Percentiles rank a stretch among this genome's conserved stretches.
Evolutionary conservation across 1,284 basidiomycete species (phyloP).

Genomic region (Pseudozyma sp.): DNA sequence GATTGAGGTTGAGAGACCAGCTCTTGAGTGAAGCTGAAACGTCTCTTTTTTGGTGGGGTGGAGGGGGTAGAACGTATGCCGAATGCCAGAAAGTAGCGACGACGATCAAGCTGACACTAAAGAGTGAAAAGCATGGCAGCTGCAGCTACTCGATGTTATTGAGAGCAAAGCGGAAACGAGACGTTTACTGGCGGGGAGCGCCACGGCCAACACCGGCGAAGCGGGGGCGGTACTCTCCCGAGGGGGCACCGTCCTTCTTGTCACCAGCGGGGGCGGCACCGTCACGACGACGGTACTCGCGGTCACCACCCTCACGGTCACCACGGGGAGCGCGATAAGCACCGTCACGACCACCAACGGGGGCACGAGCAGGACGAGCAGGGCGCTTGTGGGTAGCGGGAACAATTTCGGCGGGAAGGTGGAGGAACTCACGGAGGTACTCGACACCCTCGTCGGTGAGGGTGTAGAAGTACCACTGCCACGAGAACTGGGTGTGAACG

Average conservation of each 20-base stretch:
- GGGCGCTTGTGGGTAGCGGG: conserved; percentile 69
- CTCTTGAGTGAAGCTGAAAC: neutral
- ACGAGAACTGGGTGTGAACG: conserved; percentile 89
- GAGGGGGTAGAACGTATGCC: too few relatives aligned
- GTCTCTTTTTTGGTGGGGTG: too few relatives aligned
- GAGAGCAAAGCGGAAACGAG: neutral
- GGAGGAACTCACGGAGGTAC: conserved; percentile 69
- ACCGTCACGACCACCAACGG: conserved; percentile 62
- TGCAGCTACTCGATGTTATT: too few relatives aligned
- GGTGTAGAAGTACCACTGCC: conserved; percentile 71
- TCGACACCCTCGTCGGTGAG: conserved; percentile 69
- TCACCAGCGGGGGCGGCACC: conserved; percentile 52
- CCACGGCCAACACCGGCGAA: conserved; percentile 67
- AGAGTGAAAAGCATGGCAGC: too few relatives aligned
- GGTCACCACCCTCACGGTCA: conserved; percentile 65
- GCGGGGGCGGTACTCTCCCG: conserved; percentile 68
- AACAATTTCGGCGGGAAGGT: conserved; percentile 69
- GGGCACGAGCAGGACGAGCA: conserved; percentile 64
- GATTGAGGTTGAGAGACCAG: conserved; percentile 21
- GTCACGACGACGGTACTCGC: conserved; percentile 67
- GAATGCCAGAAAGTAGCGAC: too few relatives aligned
- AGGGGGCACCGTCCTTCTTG: conserved; percentile 67
- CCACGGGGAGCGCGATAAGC: conserved; percentile 64
- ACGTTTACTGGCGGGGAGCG: conserved; percentile 62
- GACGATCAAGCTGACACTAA: too few relatives aligned